phyloP scores from a whole-genome alignment of 106 monocot genomes.

The Allium fistulosum region DNA sequence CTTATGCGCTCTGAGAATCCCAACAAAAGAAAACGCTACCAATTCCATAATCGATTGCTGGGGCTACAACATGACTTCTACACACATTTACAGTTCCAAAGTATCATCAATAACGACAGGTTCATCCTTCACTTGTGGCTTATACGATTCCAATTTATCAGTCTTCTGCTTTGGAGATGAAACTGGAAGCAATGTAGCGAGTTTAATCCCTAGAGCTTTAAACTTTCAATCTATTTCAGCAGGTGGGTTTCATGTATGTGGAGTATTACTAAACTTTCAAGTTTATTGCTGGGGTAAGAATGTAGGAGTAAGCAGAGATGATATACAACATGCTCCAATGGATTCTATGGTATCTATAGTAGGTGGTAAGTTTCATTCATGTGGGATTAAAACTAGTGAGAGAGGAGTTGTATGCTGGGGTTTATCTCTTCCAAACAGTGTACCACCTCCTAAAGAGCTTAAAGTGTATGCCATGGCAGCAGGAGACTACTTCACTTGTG shows the following conservation, averaged over 20 bases:
- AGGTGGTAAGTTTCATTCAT: constrained; percentile 88
- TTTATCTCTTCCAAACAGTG: constrained; percentile 46
- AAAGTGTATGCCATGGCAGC: constrained; percentile 60
- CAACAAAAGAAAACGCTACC: not conserved
- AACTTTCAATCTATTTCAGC: constrained; percentile 62
- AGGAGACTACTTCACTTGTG: constrained; percentile 96
- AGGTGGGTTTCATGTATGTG: constrained; percentile 94
- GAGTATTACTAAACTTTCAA: constrained; percentile 41
- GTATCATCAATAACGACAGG: constrained; percentile 66
- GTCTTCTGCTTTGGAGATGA: constrained; percentile 96
- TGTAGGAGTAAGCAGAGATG: constrained; percentile 44
- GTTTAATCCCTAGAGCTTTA: constrained; percentile 30
- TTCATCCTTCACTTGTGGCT: constrained; percentile 85
- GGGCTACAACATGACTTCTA: constrained; percentile 98
- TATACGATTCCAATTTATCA: constrained; percentile 32
- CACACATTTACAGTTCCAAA: constrained; percentile 19
- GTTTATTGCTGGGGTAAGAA: constrained; percentile 92
- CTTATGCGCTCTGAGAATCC: constrained; percentile 58
- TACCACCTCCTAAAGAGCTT: constrained; percentile 47
- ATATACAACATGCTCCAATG: constrained; percentile 54
- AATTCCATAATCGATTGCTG: constrained; percentile 73
- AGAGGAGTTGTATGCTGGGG: constrained; percentile 81
- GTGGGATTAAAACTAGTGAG: constrained; percentile 64
- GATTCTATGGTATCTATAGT: constrained; percentile 67
- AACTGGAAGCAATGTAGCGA: constrained; percentile 55